These are phyloP conservation scores for Hippophae gyantsensis DNA, from an alignment of 306 rosid species.

Conservation along the genomic window DNA sequence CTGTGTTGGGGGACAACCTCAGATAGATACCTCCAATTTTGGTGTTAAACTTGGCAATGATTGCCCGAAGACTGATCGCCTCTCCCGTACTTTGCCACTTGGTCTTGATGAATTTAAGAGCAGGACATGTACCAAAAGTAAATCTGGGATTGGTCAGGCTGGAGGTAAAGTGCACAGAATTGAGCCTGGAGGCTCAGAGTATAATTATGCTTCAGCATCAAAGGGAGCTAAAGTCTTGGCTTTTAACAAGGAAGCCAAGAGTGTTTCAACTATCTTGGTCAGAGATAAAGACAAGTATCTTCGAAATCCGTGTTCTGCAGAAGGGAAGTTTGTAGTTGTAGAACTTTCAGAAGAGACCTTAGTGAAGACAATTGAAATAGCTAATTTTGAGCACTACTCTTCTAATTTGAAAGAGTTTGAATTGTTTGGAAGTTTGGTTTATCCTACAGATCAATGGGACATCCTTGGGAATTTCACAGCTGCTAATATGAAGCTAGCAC, in stretches of 20 bases:
- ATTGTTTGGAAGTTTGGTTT: slow-evolving; percentile 67
- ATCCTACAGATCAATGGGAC: slow-evolving; percentile 83
- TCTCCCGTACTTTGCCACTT: slow-evolving; percentile 50
- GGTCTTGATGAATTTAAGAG: slow-evolving; percentile 97
- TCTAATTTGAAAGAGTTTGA: slow-evolving; percentile 80
- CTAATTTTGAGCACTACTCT: slow-evolving; percentile 89
- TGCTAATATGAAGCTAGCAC: slow-evolving; percentile 70
- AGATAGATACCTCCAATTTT: slow-evolving; percentile 27
- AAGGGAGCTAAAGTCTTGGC: slow-evolving; percentile 96
- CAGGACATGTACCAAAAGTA: slow-evolving; percentile 53
- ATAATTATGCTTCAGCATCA: slow-evolving; percentile 92
- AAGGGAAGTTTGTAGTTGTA: slow-evolving; percentile 65
- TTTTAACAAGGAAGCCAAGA: slow-evolving; percentile 94
- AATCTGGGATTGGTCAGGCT: slow-evolving; percentile 45
- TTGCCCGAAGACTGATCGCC: slow-evolving; percentile 34
- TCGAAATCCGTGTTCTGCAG: slow-evolving; percentile 88
- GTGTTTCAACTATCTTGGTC: slow-evolving; percentile 76
- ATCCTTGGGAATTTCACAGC: slow-evolving; percentile 75
- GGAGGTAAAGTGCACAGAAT: slow-evolving; percentile 60
- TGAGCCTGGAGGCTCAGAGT: slow-evolving; percentile 82
- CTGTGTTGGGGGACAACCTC: slow-evolving; percentile 24
- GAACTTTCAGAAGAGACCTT: slow-evolving; percentile 97
- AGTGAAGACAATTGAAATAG: slow-evolving; percentile 74
- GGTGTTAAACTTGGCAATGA: slow-evolving; percentile 39
- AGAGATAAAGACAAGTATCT: slow-evolving; percentile 89